Conservation (phyloP, 495 filamentous ascomycete species). For the Talaromyces liani region DNA sequence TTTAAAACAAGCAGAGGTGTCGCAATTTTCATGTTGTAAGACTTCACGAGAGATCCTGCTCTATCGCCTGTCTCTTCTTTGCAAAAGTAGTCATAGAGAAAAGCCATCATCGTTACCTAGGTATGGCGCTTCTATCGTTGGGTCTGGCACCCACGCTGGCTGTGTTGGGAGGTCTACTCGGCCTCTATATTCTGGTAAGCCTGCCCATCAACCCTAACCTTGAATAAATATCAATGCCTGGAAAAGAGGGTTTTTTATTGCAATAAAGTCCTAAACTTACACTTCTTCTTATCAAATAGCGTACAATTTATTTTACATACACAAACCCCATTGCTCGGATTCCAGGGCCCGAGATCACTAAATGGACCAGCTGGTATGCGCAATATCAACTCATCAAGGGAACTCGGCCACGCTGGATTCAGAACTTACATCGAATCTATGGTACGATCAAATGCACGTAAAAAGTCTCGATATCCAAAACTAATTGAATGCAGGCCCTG, state of each 20-base stretch:
- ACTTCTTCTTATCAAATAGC: not conserved
- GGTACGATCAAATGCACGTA: not conserved
- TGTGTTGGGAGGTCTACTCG: not conserved
- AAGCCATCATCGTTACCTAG: not conserved
- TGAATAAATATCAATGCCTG: not conserved
- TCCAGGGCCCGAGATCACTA: not conserved
- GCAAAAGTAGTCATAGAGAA: not conserved
- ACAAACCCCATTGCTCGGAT: not conserved
- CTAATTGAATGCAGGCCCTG: not conserved
- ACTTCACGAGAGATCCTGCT: not conserved
- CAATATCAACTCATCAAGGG: not conserved
- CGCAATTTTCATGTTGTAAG: not conserved
- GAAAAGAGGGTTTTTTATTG: not conserved
- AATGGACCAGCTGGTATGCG: not conserved
- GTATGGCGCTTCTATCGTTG: not conserved
- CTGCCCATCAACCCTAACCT: not conserved
- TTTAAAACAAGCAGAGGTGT: not conserved
- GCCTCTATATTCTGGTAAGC: not conserved
- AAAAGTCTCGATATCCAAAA: not conserved
- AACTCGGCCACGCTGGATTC: not conserved
- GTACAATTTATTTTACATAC: not conserved
- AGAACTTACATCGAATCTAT: not conserved
- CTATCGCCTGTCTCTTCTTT: not conserved
- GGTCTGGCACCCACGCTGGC: not conserved
- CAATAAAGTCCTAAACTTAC: not conserved